Evolutionary conservation across 2,329 filamentous ascomycete species (phyloP).

Genomic region (Pseudogymnoascus sp.): DNA sequence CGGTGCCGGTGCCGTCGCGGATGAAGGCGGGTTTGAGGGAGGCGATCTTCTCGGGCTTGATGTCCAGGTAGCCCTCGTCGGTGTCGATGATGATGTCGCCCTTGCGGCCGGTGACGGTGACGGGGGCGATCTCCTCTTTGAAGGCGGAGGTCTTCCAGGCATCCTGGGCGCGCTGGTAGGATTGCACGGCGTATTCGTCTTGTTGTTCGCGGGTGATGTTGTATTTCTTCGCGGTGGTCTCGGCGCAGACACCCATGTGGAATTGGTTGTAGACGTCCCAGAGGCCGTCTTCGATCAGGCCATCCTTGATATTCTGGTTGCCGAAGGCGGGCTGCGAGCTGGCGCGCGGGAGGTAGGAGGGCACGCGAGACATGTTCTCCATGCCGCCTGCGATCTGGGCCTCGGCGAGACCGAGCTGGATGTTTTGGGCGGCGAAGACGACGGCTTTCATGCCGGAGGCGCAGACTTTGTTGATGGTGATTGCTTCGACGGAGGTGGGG

Average conservation of each 20-base stretch:
- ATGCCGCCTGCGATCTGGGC: constrained; percentile 91
- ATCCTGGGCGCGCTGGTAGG: constrained; percentile 80
- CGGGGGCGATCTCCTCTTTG: constrained; percentile 80
- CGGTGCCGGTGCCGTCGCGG: constrained; percentile 73
- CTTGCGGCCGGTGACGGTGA: constrained; percentile 77
- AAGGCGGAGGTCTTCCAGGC: constrained; percentile 81
- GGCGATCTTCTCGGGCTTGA: constrained; percentile 79
- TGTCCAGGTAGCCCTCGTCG: constrained; percentile 82
- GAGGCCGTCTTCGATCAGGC: constrained; percentile 85
- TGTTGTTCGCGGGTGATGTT: constrained; percentile 74
- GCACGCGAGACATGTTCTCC: constrained; percentile 95
- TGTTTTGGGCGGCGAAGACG: constrained; percentile 82
- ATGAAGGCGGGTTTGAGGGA: constrained; percentile 88
- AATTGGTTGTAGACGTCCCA: constrained; percentile 96
- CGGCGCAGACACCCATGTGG: constrained; percentile 96
- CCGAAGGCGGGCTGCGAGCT: constrained; percentile 78
- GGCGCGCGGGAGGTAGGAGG: constrained; percentile 81
- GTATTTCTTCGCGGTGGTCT: constrained; percentile 86
- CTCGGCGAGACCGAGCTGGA: constrained; percentile 81
- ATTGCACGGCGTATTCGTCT: constrained; percentile 82
- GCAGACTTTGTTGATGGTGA: constrained; percentile 97
- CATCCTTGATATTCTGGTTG: constrained; percentile 80
- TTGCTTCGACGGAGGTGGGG: constrained; percentile 70
- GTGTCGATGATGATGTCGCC: constrained; percentile 69
- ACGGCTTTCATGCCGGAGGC: constrained; percentile 92